These are phyloP conservation scores for Saturnispora besseyi DNA, from an alignment of 805 yeast genomes.

Conservation along the genomic window DNA sequence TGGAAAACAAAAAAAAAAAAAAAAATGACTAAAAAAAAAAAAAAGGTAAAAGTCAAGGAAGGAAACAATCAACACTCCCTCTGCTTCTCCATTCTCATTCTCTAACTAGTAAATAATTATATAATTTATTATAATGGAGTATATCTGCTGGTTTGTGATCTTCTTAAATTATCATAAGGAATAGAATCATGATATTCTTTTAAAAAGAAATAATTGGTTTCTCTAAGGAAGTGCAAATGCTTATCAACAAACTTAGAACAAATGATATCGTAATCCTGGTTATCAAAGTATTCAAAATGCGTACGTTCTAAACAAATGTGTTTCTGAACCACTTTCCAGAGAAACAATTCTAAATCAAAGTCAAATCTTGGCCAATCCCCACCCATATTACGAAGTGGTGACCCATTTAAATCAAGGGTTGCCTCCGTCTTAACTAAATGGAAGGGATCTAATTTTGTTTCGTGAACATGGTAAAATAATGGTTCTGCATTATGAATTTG, in stretches of 20 bases:
- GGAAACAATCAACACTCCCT: not conserved
- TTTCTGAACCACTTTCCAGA: constrained; percentile 18
- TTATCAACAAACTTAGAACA: constrained; percentile 10
- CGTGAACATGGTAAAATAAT: constrained; percentile 33
- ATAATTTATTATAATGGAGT: not conserved
- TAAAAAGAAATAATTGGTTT: constrained; percentile 2
- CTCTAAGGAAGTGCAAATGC: constrained; percentile 11
- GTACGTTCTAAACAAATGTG: constrained; percentile 14
- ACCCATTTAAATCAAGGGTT: constrained; percentile 11
- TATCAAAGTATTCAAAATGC: constrained; percentile 9
- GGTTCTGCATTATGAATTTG: constrained; percentile 15
- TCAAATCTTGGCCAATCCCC: constrained; percentile 14
- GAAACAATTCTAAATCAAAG: constrained; percentile 17
- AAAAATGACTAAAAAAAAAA: not conserved
- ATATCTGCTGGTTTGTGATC: constrained; percentile 2
- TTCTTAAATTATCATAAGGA: constrained; percentile 10
- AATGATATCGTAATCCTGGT: constrained; percentile 5
- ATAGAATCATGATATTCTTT: constrained; percentile 7
- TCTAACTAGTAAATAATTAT: not conserved
- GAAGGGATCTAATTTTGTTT: constrained; percentile 43
- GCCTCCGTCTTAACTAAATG: constrained; percentile 11
- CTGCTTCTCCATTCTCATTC: not conserved
- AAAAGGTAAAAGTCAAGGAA: not conserved
- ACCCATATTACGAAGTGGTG: constrained; percentile 16
- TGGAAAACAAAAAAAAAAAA: not conserved